These are phyloP conservation scores for Ceratobasidium sp. DNA, from an alignment of 1,284 basidiomycete genomes.

Conservation along the genomic window DNA sequence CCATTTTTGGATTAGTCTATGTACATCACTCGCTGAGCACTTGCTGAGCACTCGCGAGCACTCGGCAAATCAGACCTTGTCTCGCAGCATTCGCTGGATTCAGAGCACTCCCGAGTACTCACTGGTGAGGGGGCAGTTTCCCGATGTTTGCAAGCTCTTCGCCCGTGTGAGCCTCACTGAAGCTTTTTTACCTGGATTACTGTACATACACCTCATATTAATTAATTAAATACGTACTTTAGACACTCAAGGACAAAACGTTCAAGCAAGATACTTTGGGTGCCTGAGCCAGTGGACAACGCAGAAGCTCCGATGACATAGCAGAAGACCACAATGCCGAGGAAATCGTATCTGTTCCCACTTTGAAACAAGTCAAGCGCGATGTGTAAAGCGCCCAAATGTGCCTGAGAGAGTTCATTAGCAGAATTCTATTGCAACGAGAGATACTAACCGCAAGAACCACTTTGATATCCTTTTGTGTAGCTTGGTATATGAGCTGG, in stretches of 20 bases:
- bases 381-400: background rate
- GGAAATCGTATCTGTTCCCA: background rate
- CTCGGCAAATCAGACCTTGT: too few relatives aligned
- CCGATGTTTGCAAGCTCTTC: conserved; percentile 17
- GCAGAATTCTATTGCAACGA: too few relatives aligned
- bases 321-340: background rate
- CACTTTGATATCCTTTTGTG: background rate
- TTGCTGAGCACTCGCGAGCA: too few relatives aligned
- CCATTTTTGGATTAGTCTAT: too few relatives aligned
- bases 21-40: too few relatives aligned
- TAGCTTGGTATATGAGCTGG: background rate
- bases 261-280: background rate
- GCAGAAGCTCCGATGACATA: too few relatives aligned
- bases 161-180: background rate
- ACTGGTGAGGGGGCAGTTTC: too few relatives aligned
- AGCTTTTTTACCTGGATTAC: too few relatives aligned
- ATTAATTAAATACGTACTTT: background rate
- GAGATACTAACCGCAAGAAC: background rate
- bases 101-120: too few relatives aligned
- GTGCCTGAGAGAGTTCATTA: too few relatives aligned
- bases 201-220: background rate
- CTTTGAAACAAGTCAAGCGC: conserved; percentile 3
- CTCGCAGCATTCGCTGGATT: too few relatives aligned
- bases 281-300: background rate
- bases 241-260: conserved; percentile 11